Conservation (phyloP, 2,329 filamentous ascomycete species). For the Aschersonia sp. region DNA sequence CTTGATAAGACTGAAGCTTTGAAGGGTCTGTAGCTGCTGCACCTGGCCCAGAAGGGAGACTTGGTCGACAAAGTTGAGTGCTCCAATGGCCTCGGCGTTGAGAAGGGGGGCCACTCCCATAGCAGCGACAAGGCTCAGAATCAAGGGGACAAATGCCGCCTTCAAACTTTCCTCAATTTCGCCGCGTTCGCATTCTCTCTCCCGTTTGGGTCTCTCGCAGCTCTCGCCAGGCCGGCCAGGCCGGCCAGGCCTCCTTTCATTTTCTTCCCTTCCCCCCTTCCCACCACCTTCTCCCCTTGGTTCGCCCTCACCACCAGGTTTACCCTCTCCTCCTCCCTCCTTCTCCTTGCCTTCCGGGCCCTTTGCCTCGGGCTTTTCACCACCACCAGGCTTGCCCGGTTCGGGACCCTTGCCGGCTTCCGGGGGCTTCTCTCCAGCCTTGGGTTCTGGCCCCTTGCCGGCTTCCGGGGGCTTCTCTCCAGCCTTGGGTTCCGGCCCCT, state of each 20-base stretch:
- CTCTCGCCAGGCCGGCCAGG: neutral
- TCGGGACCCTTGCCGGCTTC: neutral
- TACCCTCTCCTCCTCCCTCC: neutral
- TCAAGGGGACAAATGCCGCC: conserved; percentile 7
- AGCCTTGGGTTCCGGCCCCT: neutral
- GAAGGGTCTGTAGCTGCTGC: conserved; percentile 11
- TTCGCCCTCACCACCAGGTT: no score
- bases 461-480: neutral
- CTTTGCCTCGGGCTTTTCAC: neutral
- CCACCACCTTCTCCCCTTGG: neutral
- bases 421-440: neutral
- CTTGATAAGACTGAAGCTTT: conserved; percentile 10
- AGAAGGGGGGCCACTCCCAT: conserved; percentile 14
- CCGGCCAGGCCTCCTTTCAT: neutral
- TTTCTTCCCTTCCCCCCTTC: neutral
- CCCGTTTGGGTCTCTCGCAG: no score
- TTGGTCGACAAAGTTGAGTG: conserved; percentile 13
- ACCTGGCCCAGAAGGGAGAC: conserved; percentile 12
- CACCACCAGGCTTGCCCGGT: no score
- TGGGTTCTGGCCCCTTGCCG: no score
- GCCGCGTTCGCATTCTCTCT: no score
- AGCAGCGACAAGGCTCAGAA: conserved; percentile 11
- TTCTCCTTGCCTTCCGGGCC: neutral
- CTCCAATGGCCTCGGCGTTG: conserved; percentile 11
- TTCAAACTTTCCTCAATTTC: conserved; percentile 1